Percentiles rank a stretch among this genome's conserved stretches.
These are phyloP conservation scores for Talaromyces stipitatus DNA, from an alignment of 495 filamentous ascomycete species.

Conservation along the genomic window DNA sequence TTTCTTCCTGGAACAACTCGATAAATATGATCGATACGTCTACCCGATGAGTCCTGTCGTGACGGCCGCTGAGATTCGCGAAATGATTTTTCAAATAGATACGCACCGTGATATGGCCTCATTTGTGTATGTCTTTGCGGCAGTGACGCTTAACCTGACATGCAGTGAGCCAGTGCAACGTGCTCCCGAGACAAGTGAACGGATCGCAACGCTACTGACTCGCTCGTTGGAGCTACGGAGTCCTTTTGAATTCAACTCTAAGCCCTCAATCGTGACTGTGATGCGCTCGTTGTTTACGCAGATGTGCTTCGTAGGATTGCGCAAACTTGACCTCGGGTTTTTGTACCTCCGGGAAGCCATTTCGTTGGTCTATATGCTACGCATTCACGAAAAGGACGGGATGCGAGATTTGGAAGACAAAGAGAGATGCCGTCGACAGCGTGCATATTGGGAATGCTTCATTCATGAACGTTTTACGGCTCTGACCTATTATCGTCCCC, in stretches of 20 bases:
- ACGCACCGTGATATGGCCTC: conserved; percentile 13
- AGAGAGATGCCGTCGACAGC: conserved; percentile 19
- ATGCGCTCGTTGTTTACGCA: conserved; percentile 18
- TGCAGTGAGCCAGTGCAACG: conserved; percentile 4
- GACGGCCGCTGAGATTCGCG: conserved; percentile 11
- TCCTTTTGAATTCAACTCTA: conserved; percentile 13
- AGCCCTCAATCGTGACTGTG: conserved; percentile 13
- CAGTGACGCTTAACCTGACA: conserved; percentile 20
- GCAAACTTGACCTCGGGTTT: conserved; percentile 20
- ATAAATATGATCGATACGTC: conserved; percentile 19
- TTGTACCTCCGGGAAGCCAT: conserved; percentile 25
- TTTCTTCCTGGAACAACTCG: conserved; percentile 14
- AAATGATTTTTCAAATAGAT: conserved; percentile 17
- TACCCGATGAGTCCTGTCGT: conserved; percentile 25
- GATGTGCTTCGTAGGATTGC: conserved; percentile 19
- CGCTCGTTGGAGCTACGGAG: conserved; percentile 18
- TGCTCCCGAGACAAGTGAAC: conserved; percentile 7
- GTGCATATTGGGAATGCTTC: conserved; percentile 25
- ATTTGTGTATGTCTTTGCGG: conserved; percentile 21
- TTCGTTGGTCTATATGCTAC: conserved; percentile 19
- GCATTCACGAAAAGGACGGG: conserved; percentile 12
- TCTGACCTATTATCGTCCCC: conserved; percentile 15
- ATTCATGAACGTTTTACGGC: conserved; percentile 26
- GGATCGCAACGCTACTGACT: conserved; percentile 13
- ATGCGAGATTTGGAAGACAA: conserved; percentile 9